These are phyloP conservation scores for Fusarium annulatum DNA, from an alignment of 2,329 filamentous ascomycete genomes.

Conservation along the genomic window DNA sequence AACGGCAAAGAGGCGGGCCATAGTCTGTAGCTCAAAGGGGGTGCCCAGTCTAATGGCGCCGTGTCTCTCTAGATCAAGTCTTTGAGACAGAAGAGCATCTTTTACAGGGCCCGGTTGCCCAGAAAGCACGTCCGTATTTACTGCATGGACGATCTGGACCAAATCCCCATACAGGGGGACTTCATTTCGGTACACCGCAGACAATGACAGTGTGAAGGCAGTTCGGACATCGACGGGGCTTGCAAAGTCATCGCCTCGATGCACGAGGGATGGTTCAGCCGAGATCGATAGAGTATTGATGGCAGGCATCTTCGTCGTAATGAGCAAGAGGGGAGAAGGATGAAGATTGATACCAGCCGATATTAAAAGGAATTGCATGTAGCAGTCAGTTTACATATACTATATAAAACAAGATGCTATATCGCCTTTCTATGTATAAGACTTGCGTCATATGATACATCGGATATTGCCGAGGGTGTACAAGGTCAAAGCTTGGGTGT, in stretches of 20 bases:
- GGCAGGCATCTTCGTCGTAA: neutral
- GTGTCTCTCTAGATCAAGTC: slow-evolving; percentile 47
- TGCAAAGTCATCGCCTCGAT: neutral
- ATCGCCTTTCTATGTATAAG: neutral
- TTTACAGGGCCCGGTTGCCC: neutral
- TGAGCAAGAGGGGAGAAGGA: neutral
- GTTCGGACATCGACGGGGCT: slow-evolving; percentile 40
- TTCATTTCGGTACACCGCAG: slow-evolving; percentile 48
- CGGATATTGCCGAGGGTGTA: neutral
- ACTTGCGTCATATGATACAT: fast-evolving
- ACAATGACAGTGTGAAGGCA: slow-evolving; percentile 47
- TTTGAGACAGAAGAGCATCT: neutral
- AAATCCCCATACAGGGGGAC: slow-evolving; percentile 50
- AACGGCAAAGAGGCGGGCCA: slow-evolving; percentile 58
- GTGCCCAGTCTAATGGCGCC: slow-evolving; percentile 62
- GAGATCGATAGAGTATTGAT: neutral
- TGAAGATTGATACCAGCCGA: neutral
- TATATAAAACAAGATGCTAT: neutral
- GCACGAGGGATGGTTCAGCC: neutral
- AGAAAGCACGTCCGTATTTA: slow-evolving; percentile 28
- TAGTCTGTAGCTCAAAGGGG: slow-evolving; percentile 53
- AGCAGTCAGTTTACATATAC: fast-evolving
- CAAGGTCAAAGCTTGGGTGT: neutral
- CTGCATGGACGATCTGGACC: slow-evolving; percentile 42
- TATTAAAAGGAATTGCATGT: neutral